Evolutionary conservation across 2,329 filamentous ascomycete genomes (phyloP).

Genomic region (Trichoderma cornu-damae): DNA sequence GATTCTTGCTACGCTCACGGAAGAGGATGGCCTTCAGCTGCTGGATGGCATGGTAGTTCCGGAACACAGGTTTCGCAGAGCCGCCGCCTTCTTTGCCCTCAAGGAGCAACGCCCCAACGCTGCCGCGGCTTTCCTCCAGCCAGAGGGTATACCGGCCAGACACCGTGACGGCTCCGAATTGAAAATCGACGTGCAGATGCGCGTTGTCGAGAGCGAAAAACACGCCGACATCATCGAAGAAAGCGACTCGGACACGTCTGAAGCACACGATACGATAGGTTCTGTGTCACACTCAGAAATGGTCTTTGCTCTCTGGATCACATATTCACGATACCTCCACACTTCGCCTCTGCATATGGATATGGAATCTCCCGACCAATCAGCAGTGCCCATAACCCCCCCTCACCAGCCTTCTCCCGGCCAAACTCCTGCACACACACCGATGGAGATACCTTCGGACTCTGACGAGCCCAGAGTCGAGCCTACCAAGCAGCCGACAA

Average conservation of each 20-base stretch:
- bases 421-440: slow-evolving; percentile 56
- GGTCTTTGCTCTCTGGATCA: slow-evolving; percentile 95
- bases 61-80: slow-evolving; percentile 90
- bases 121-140: slow-evolving; percentile 71
- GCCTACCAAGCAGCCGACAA: slow-evolving; percentile 18
- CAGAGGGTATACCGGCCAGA: slow-evolving; percentile 75
- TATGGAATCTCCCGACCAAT: slow-evolving; percentile 57
- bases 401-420: slow-evolving; percentile 74
- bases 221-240: slow-evolving; percentile 56
- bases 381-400: slow-evolving; percentile 64
- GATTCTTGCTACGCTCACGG: slow-evolving; percentile 72
- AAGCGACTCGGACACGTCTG: slow-evolving; percentile 41
- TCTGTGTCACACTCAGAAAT: slow-evolving; percentile 60
- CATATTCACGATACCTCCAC: slow-evolving; percentile 89
- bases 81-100: slow-evolving; percentile 75
- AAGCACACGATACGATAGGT: slow-evolving; percentile 37
- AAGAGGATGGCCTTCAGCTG: slow-evolving; percentile 78
- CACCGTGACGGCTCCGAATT: slow-evolving; percentile 90
- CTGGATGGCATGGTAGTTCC: slow-evolving; percentile 94
- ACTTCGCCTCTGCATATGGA: slow-evolving; percentile 47
- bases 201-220: slow-evolving; percentile 86
- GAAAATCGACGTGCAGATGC: slow-evolving; percentile 93
- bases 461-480: slow-evolving; percentile 39
- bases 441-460: slow-evolving; percentile 52
- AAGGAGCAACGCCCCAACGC: slow-evolving; percentile 78